Percentiles rank a stretch among this genome's conserved stretches.
phyloP scores from a whole-genome alignment of 495 filamentous ascomycete genomes.

The Extremus antarcticus region DNA sequence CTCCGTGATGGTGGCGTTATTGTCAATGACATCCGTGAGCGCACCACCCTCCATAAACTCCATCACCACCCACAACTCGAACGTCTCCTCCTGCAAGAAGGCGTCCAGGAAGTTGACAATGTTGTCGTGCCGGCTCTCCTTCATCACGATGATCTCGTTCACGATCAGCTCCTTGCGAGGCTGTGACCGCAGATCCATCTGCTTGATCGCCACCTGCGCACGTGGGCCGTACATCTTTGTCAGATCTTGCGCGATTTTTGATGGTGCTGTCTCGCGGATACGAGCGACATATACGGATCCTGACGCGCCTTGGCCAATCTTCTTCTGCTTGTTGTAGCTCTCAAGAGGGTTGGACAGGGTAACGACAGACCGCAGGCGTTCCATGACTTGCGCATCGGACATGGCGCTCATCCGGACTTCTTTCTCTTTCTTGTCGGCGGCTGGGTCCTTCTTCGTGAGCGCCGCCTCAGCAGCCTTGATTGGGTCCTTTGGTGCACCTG shows the following conservation, averaged over 20 bases:
- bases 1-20: constrained; percentile 81
- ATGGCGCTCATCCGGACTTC: constrained; percentile 94
- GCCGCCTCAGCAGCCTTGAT: constrained; percentile 48
- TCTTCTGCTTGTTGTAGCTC: constrained; percentile 96
- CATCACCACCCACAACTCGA: constrained; percentile 98
- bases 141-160: constrained; percentile 99
- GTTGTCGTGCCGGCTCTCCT: constrained; percentile 93
- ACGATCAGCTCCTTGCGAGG: constrained; percentile 97
- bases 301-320: constrained; percentile 96
- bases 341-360: constrained; percentile 84
- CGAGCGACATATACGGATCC: constrained; percentile 97
- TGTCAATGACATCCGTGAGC: constrained; percentile 96
- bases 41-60: constrained; percentile 99
- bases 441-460: constrained; percentile 72
- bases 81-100: constrained; percentile 82
- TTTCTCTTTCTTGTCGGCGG: constrained; percentile 70
- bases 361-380: constrained; percentile 80
- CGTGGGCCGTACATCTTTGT: constrained; percentile 57
- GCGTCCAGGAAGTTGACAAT: constrained; percentile 99
- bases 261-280: constrained; percentile 64
- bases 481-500: constrained; percentile 31
- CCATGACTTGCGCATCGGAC: constrained; percentile 95
- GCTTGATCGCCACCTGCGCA: constrained; percentile 88
- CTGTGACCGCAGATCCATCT: constrained; percentile 97
- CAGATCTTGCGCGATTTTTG: constrained; percentile 52